Percentiles rank a stretch among this genome's conserved stretches.
These are phyloP conservation scores for Mayamaea pseudoterrestris DNA, from an alignment of 108 stramenopile species.

Conservation along the genomic window DNA sequence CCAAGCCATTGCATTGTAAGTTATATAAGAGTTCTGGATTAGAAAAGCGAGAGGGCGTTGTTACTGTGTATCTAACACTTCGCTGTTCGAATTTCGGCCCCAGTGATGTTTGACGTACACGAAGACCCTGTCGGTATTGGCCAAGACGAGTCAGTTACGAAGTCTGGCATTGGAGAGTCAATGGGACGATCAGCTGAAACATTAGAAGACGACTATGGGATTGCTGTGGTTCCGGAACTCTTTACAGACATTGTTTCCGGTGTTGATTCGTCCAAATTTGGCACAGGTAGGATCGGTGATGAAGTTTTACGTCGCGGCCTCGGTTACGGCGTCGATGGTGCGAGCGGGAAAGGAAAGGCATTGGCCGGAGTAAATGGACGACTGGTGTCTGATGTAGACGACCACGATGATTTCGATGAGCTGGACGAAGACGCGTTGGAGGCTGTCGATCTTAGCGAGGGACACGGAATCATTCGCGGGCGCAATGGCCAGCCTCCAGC, in stretches of 20 bases:
- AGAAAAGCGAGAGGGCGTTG: background rate
- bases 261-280: conserved; percentile 72
- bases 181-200: conserved; percentile 42
- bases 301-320: conserved; percentile 61
- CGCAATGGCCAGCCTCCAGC: conserved; percentile 70
- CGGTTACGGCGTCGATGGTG: conserved; percentile 51
- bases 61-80: background rate
- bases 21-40: background rate
- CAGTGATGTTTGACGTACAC: conserved; percentile 69
- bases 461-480: conserved; percentile 78
- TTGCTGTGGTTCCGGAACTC: conserved; percentile 67
- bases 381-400: conserved; percentile 28
- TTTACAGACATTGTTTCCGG: conserved; percentile 86
- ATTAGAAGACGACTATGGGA: conserved; percentile 86
- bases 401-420: conserved; percentile 33
- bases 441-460: conserved; percentile 70
- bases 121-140: conserved; percentile 80
- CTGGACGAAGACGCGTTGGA: conserved; percentile 61
- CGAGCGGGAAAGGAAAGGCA: background rate
- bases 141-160: conserved; percentile 62
- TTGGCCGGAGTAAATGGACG: conserved; percentile 5
- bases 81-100: background rate
- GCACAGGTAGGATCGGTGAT: conserved; percentile 65
- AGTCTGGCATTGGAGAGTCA: conserved; percentile 71
- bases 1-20: conserved; percentile 80